Percentiles rank a stretch among this genome's conserved stretches.
phyloP scores from a whole-genome alignment of 768 basidiomycete genomes.

The Suillus brevipes region DNA sequence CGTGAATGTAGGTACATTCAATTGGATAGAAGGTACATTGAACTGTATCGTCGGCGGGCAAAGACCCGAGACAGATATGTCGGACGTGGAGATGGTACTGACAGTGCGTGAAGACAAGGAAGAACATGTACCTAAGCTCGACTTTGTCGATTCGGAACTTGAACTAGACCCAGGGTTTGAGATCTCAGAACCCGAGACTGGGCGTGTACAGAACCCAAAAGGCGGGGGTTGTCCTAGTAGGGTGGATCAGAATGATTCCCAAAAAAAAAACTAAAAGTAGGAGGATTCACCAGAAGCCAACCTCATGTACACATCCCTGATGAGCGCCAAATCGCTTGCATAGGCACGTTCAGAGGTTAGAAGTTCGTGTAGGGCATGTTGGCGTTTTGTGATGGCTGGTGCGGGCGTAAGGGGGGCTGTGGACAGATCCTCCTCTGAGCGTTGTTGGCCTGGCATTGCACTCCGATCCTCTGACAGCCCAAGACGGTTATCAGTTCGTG shows the following conservation, averaged over 20 bases:
- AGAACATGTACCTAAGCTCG: conserved; percentile 37
- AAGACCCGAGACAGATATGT: conserved; percentile 34
- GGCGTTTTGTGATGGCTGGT: conserved; percentile 58
- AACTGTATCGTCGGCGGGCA: neutral
- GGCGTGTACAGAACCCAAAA: conserved; percentile 32
- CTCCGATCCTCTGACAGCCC: conserved; percentile 15
- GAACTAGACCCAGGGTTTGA: conserved; percentile 13
- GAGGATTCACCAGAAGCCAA: conserved; percentile 64
- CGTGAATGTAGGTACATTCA: conserved; percentile 28
- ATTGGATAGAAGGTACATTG: neutral
- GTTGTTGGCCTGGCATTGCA: conserved; percentile 21
- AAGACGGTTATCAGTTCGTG: conserved; percentile 22
- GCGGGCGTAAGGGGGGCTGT: conserved; percentile 32
- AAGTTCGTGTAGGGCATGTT: conserved; percentile 76
- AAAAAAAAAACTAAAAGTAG: neutral
- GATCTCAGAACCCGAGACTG: conserved; percentile 22
- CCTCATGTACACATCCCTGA: conserved; percentile 77
- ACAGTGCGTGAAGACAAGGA: conserved; percentile 43
- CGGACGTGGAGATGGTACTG: conserved; percentile 50
- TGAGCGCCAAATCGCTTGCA: conserved; percentile 78
- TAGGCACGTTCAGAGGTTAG: conserved; percentile 80
- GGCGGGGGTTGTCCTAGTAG: conserved; percentile 44
- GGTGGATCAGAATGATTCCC: conserved; percentile 15
- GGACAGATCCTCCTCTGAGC: conserved; percentile 19
- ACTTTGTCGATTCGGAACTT: conserved; percentile 20